Evolutionary conservation across 1,284 basidiomycete species (phyloP), one percentile per base, ranked within the genome.

Genomic region (Cryptococcus sp.): DNA sequence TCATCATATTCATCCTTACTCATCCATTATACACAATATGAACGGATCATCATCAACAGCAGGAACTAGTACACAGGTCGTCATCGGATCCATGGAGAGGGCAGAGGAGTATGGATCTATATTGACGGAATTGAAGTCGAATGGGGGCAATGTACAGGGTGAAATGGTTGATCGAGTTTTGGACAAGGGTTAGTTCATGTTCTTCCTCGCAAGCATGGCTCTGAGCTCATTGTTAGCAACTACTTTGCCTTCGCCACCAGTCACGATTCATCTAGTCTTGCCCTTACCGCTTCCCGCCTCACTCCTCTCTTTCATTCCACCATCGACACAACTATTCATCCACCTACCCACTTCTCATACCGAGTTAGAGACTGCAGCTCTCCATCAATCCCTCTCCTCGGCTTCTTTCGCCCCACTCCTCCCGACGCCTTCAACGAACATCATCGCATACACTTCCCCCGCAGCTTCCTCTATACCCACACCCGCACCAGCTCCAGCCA

Each of bases 161-260:
- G 74, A 76, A 54, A 76, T 76, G 74, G 65, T 74, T 13, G 74
- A 76, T 59, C 61, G 74, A 25, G 52, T 76, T 3, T 54, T 76
- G 32, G 71, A 74, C 53, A 66, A 67, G 50, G 74, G 74, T 76
- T 54, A 67, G 71, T 60, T 18, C 19, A 11, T 34, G 16, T 39
- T 41, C 19, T 31, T 14, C 36, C n/a, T 48, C 31, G 42, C 40
- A 25, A 25, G 22, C 10, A 23, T 37, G 36, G 14, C 36, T 16
- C 16, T 5, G 36, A 39, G 14, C 36, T 39, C 7, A 39, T 16
- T 4, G 23, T 10, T 51, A 76, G 75, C 75, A 3, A 73, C 73
- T 5, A 58, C 63, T 16, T 60, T 76, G 14, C 72, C 74, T 7
- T 19, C 66, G 7, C 45, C 64, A 28, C 66, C 68, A 9, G 55